A percentile compares a stretch with the other conserved stretches of the same genome.
Evolutionary conservation across 345 rosid species (phyloP).

Genomic region (Ricinus communis): DNA sequence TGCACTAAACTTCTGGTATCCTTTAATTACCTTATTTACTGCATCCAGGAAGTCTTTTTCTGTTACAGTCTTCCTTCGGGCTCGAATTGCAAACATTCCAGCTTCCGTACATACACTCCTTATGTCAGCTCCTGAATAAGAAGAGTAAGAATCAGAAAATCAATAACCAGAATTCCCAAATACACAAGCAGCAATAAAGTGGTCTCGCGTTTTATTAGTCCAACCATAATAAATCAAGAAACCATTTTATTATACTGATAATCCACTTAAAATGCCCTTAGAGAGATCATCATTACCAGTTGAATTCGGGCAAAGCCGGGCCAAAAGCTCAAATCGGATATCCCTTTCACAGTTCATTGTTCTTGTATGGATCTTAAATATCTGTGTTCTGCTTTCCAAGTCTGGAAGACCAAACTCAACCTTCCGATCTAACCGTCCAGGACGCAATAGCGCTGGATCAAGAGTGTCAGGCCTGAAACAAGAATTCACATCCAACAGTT

Average conservation of each 20-base stretch:
- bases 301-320: slow-evolving; percentile 92
- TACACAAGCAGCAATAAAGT: not conserved
- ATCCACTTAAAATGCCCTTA: not conserved
- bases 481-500: not conserved
- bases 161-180: not conserved
- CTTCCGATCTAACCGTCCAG: slow-evolving; percentile 90
- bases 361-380: slow-evolving; percentile 89
- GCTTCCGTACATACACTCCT: slow-evolving; percentile 97
- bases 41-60: slow-evolving; percentile 92
- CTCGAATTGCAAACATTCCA: slow-evolving; percentile 93
- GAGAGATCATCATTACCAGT: slow-evolving; percentile 47
- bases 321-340: slow-evolving; percentile 83
- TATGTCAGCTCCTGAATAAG: slow-evolving; percentile 76
- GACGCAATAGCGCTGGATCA: slow-evolving; percentile 91
- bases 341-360: slow-evolving; percentile 94
- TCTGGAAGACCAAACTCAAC: slow-evolving; percentile 96
- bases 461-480: slow-evolving; percentile 79
- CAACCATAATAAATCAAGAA: not conserved
- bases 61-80: slow-evolving; percentile 79
- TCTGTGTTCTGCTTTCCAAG: slow-evolving; percentile 88
- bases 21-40: slow-evolving; percentile 85
- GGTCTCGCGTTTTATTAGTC: not conserved
- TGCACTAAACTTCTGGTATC: slow-evolving; percentile 87
- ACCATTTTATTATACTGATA: not conserved
- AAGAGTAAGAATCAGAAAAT: slow-evolving; percentile 9